Conservation (phyloP, 2,329 filamentous ascomycete species). For the Fusarium verticillioides region DNA sequence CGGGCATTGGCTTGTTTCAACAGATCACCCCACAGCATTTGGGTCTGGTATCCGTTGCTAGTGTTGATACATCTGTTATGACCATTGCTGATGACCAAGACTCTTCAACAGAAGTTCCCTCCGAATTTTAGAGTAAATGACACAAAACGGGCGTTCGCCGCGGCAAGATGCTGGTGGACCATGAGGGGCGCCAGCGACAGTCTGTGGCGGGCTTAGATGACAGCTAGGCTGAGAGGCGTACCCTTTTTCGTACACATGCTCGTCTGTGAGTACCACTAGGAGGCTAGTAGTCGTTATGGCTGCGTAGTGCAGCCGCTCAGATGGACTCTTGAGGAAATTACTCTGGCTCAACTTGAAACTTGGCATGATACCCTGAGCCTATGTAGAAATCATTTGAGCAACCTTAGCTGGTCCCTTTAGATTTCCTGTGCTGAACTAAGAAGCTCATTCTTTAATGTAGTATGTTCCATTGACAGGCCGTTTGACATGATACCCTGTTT, state of each 20-base stretch:
- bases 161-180: slow-evolving; percentile 34
- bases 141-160: slow-evolving; percentile 41
- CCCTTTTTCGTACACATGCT: slow-evolving; percentile 21
- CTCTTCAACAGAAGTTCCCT: slow-evolving; percentile 22
- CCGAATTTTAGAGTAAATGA: slow-evolving; percentile 17
- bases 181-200: slow-evolving; percentile 21
- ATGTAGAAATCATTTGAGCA: neutral
- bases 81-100: slow-evolving; percentile 1
- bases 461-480: neutral
- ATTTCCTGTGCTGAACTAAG: neutral
- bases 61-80: neutral
- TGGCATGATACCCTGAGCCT: slow-evolving; percentile 10
- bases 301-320: neutral
- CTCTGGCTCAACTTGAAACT: slow-evolving; percentile 32
- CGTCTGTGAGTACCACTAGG: slow-evolving; percentile 8
- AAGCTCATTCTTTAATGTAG: neutral
- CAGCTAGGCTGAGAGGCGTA: slow-evolving; percentile 29
- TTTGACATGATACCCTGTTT: neutral
- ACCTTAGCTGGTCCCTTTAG: neutral
- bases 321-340: slow-evolving; percentile 24
- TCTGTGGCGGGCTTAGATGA: slow-evolving; percentile 34
- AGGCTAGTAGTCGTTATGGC: slow-evolving; percentile 6
- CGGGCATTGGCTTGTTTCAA: slow-evolving; percentile 1
- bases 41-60: neutral
- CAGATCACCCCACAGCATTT: neutral